These are phyloP conservation scores for Sapria himalayana DNA, from an alignment of 345 rosid genomes.

Conservation along the genomic window DNA sequence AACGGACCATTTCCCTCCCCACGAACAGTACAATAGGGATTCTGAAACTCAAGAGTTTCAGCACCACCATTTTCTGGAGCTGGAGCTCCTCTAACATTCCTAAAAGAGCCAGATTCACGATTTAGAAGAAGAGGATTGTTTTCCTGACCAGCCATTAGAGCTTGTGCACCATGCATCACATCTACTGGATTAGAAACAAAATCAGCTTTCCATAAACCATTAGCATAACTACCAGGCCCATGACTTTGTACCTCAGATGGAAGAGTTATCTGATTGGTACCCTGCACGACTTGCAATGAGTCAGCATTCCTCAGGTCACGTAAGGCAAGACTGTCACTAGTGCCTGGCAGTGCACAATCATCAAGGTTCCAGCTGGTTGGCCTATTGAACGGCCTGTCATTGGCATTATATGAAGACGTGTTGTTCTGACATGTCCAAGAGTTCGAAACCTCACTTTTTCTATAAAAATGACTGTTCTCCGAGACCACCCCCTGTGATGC, in stretches of 20 bases:
- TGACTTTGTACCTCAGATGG: constrained; percentile 12
- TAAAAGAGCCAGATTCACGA: constrained; percentile 14
- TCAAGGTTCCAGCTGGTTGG: constrained; percentile 26
- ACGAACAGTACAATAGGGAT: constrained; percentile 14
- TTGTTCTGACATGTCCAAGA: constrained; percentile 18
- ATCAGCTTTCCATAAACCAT: constrained; percentile 20
- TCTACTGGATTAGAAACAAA: constrained; percentile 19
- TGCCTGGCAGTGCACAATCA: constrained; percentile 14
- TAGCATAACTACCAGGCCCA: no score
- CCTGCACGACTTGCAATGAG: constrained; percentile 14
- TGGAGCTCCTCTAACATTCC: constrained; percentile 13
- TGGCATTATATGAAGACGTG: constrained; percentile 9
- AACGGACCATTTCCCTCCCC: constrained; percentile 21
- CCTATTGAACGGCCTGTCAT: constrained; percentile 17
- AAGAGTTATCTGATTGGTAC: constrained; percentile 8
- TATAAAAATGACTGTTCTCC: constrained; percentile 20
- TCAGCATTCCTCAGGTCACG: constrained; percentile 17
- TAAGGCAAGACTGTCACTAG: constrained; percentile 6
- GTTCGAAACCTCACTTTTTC: constrained; percentile 17
- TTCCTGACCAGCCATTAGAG: constrained; percentile 16
- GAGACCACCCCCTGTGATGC: constrained; percentile 21
- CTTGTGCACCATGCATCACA: constrained; percentile 15
- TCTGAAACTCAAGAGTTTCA: constrained; percentile 28
- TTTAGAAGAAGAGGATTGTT: constrained; percentile 18
- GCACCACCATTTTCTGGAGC: constrained; percentile 14